Conservation (phyloP, 2,329 filamentous ascomycete species). For the Colletotrichum sp. region DNA sequence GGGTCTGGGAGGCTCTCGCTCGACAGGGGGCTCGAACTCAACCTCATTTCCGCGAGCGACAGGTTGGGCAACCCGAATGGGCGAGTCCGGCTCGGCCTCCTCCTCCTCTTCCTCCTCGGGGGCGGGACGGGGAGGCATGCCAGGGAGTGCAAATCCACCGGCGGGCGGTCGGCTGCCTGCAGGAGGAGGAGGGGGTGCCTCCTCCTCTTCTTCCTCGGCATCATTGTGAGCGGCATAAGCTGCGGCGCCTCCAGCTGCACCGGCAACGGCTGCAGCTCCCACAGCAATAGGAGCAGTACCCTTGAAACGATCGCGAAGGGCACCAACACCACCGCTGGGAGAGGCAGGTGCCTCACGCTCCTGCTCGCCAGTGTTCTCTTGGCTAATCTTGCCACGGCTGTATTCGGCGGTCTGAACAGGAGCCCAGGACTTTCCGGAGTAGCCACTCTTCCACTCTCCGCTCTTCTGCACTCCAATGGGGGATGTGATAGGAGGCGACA, state of each 20-base stretch:
- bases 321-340: constrained; percentile 69
- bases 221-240: constrained; percentile 32
- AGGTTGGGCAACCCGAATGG: constrained; percentile 85
- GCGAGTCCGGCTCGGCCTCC: constrained; percentile 70
- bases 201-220: constrained; percentile 33
- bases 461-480: constrained; percentile 73
- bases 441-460: constrained; percentile 92
- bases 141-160: constrained; percentile 79
- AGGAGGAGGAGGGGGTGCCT: constrained; percentile 57
- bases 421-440: constrained; percentile 88
- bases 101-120: constrained; percentile 61
- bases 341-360: constrained; percentile 55
- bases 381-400: constrained; percentile 61
- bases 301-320: constrained; percentile 84
- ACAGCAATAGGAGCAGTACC: constrained; percentile 73
- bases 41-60: constrained; percentile 69
- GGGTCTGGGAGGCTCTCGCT: constrained; percentile 58
- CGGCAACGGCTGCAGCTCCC: constrained; percentile 34
- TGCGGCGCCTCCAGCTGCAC: constrained; percentile 48
- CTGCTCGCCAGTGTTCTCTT: constrained; percentile 68
- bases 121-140: constrained; percentile 68
- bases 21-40: constrained; percentile 53
- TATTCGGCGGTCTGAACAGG: constrained; percentile 78
- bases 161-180: constrained; percentile 63
- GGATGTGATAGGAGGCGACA: constrained; percentile 46